Evolutionary conservation across 345 rosid species (phyloP).

Genomic region (Rhodomyrtus tomentosa): DNA sequence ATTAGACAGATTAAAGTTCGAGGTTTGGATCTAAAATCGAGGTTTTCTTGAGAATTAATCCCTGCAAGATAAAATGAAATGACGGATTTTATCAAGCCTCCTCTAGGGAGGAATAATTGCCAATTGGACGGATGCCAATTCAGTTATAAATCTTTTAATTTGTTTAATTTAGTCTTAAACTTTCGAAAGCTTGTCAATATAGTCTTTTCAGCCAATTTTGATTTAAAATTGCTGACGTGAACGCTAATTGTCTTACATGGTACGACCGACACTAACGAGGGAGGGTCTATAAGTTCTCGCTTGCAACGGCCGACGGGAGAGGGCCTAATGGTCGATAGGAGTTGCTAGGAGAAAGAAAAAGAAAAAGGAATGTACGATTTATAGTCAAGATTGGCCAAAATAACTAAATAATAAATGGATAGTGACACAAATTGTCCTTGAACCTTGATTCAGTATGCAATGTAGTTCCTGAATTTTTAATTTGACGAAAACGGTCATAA

Average conservation of each 20-base stretch:
- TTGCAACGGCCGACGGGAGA: no score
- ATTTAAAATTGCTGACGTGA: no score
- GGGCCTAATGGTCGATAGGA: no score
- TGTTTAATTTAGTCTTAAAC: neutral
- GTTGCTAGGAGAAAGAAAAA: no score
- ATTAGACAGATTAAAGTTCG: neutral
- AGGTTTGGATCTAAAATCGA: neutral
- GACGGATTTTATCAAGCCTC: neutral
- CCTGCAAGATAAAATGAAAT: neutral
- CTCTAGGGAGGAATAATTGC: neutral
- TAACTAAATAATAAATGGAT: no score
- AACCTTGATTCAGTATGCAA: no score
- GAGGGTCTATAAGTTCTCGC: neutral
- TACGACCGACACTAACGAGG: rapidly evolving
- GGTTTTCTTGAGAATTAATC: neutral
- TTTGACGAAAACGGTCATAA: no score
- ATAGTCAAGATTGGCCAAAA: no score
- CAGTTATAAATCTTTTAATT: neutral
- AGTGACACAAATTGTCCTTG: no score
- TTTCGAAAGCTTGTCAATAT: neutral
- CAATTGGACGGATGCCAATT: neutral
- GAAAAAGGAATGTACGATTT: no score
- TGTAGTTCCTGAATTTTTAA: no score
- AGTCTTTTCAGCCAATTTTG: neutral
- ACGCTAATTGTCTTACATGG: neutral